Percentiles rank a stretch among this genome's conserved stretches.
Conservation (phyloP, 208 protist species). For the Paratrypanosoma confusum region DNA sequence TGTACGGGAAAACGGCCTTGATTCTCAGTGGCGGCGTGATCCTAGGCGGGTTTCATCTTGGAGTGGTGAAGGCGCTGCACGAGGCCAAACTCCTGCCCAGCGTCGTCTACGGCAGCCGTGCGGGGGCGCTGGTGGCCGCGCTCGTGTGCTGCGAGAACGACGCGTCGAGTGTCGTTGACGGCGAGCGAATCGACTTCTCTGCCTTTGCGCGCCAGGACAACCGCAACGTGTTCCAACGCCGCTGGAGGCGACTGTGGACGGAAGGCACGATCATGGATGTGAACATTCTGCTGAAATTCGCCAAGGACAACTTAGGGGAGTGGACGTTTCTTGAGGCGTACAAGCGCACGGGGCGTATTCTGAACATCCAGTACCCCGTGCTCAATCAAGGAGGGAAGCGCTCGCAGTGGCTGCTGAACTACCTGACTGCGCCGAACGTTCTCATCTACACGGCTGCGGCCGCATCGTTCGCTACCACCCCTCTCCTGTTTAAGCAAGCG, state of each 20-base stretch:
- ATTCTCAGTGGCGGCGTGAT: slow-evolving; percentile 49
- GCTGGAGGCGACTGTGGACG: slow-evolving; percentile 17
- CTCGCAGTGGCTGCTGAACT: slow-evolving; percentile 37
- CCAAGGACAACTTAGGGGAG: slow-evolving; percentile 43
- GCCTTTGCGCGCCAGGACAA: slow-evolving; percentile 3
- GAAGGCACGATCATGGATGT: slow-evolving; percentile 49
- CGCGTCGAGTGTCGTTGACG: slow-evolving; percentile 12
- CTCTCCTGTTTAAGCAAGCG: slow-evolving; percentile 12
- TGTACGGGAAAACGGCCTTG: slow-evolving; percentile 46
- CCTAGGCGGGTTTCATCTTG: slow-evolving; percentile 46
- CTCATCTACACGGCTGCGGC: slow-evolving; percentile 47
- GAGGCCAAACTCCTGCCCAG: slow-evolving; percentile 37
- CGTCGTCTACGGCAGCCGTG: slow-evolving; percentile 50
- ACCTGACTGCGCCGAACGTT: slow-evolving; percentile 64
- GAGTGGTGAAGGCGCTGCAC: slow-evolving; percentile 57
- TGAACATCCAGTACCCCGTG: slow-evolving; percentile 62
- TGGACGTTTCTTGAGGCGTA: slow-evolving; percentile 80
- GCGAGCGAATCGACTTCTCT: slow-evolving; percentile 3
- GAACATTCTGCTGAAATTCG: slow-evolving; percentile 30
- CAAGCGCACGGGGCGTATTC: slow-evolving; percentile 41
- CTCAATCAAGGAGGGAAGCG: slow-evolving; percentile 1
- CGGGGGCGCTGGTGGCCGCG: slow-evolving; percentile 50
- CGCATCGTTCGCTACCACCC: slow-evolving; percentile 13
- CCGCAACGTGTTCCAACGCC: slow-evolving; percentile 1
- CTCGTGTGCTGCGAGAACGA: slow-evolving; percentile 45